These are phyloP conservation scores for Fusarium dimerum DNA, from an alignment of 2,329 filamentous ascomycete genomes.

Conservation along the genomic window DNA sequence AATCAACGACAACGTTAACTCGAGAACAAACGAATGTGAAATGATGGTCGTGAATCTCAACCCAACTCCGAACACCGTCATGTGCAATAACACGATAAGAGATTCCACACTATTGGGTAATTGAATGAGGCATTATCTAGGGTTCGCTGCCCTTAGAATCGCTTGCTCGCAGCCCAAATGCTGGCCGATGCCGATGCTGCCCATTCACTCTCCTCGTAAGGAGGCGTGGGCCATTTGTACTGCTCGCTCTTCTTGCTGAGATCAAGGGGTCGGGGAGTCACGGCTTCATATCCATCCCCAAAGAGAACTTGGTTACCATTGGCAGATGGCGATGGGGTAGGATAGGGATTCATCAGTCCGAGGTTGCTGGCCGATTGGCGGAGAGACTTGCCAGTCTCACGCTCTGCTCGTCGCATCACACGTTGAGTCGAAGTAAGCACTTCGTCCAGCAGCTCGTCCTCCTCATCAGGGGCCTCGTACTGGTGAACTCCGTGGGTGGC, in stretches of 20 bases:
- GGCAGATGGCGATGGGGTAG: slow-evolving; percentile 74
- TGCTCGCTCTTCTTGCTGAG: slow-evolving; percentile 60
- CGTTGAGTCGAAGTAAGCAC: slow-evolving; percentile 75
- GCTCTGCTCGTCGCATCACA: slow-evolving; percentile 71
- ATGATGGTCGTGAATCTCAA: slow-evolving; percentile 20
- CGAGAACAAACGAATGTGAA: slow-evolving; percentile 17
- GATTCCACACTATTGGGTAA: slow-evolving; percentile 27
- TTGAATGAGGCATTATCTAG: slow-evolving; percentile 13
- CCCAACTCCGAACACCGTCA: slow-evolving; percentile 34
- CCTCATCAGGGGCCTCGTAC: slow-evolving; percentile 94
- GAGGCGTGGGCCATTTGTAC: slow-evolving; percentile 90
- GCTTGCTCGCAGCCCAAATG: slow-evolving; percentile 72
- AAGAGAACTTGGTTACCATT: slow-evolving; percentile 78
- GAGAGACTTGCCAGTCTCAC: slow-evolving; percentile 42
- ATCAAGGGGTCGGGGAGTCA: slow-evolving; percentile 71
- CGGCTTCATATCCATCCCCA: slow-evolving; percentile 61
- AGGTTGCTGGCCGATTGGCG: slow-evolving; percentile 67
- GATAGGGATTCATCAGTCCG: slow-evolving; percentile 60
- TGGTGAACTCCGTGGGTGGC: slow-evolving; percentile 73
- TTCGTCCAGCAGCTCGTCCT: slow-evolving; percentile 93
- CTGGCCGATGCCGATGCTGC: slow-evolving; percentile 78
- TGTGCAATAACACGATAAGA: slow-evolving; percentile 27
- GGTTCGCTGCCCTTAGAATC: slow-evolving; percentile 46
- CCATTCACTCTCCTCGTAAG: slow-evolving; percentile 94
- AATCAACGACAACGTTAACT: slow-evolving; percentile 25